phyloP scores from a whole-genome alignment of 176 grass and related monocot genomes.

The Eremochloa ophiuroides region DNA sequence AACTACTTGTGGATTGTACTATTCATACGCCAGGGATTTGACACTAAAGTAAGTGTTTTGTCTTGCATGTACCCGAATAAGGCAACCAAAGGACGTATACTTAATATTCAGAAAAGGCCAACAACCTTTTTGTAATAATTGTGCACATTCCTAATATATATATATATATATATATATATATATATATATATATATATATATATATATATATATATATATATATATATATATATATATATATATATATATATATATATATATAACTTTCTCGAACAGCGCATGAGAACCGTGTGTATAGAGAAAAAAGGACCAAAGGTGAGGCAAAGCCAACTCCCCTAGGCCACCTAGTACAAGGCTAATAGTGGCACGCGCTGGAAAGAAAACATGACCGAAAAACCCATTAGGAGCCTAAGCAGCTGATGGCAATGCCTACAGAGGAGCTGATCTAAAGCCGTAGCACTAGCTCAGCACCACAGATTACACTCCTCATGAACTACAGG shows the following conservation, averaged over 20 bases:
- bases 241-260: background rate
- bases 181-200: background rate
- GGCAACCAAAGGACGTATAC: background rate
- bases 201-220: background rate
- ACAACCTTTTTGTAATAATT: background rate
- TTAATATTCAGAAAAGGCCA: background rate
- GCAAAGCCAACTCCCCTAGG: background rate
- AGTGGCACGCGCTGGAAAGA: background rate
- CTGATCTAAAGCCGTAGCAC: background rate
- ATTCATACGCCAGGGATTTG: constrained; percentile 85
- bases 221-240: background rate
- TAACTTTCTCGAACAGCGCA: background rate
- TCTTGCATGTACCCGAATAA: constrained; percentile 18
- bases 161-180: background rate
- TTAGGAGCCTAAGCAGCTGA: background rate
- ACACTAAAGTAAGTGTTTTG: constrained; percentile 72
- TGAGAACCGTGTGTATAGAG: background rate
- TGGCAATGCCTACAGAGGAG: background rate
- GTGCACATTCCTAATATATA: background rate
- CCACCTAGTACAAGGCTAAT: background rate
- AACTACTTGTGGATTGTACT: constrained; percentile 80
- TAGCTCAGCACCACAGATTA: background rate
- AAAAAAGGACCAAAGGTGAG: background rate
- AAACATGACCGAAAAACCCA: background rate
- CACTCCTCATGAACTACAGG: background rate